Percentiles rank a stretch among this genome's conserved stretches.
These are phyloP conservation scores for Mycena rebaudengoi DNA, from an alignment of 768 basidiomycete species.

Conservation along the genomic window DNA sequence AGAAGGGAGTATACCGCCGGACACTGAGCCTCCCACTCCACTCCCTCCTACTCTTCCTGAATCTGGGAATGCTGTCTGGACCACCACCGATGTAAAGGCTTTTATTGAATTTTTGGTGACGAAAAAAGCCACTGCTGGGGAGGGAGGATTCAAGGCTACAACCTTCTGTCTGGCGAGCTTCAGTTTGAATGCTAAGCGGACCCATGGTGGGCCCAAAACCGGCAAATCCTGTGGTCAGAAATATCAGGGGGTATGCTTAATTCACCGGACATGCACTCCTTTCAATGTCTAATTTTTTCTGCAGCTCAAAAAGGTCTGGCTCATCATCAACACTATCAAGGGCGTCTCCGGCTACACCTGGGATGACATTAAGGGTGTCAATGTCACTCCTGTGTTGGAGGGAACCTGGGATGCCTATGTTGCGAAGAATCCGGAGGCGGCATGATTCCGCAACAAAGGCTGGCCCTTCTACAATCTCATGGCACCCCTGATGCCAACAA, in stretches of 20 bases:
- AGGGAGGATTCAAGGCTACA: neutral
- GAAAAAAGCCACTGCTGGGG: no score
- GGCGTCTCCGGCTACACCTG: conserved; percentile 34
- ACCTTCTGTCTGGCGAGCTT: neutral
- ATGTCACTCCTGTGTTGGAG: conserved; percentile 18
- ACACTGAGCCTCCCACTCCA: no score
- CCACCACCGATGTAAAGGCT: no score
- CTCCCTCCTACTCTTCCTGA: no score
- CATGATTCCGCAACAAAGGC: conserved; percentile 32
- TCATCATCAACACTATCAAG: no score
- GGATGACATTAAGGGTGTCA: conserved; percentile 26
- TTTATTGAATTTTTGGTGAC: no score
- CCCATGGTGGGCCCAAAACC: neutral
- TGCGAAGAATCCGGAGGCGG: conserved; percentile 12
- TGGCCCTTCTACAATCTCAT: conserved; percentile 31
- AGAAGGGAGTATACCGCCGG: no score
- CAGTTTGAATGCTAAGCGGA: neutral
- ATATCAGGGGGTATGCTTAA: neutral
- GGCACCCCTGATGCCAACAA: conserved; percentile 21
- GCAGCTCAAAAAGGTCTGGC: no score
- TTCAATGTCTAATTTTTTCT: no score
- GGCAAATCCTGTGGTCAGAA: neutral
- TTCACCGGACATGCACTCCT: no score
- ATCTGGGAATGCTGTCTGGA: no score
- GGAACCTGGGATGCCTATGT: conserved; percentile 14